Percentiles rank a stretch among this genome's conserved stretches.
Conservation (phyloP, 768 basidiomycete genomes). For the Piloderma croceum region DNA sequence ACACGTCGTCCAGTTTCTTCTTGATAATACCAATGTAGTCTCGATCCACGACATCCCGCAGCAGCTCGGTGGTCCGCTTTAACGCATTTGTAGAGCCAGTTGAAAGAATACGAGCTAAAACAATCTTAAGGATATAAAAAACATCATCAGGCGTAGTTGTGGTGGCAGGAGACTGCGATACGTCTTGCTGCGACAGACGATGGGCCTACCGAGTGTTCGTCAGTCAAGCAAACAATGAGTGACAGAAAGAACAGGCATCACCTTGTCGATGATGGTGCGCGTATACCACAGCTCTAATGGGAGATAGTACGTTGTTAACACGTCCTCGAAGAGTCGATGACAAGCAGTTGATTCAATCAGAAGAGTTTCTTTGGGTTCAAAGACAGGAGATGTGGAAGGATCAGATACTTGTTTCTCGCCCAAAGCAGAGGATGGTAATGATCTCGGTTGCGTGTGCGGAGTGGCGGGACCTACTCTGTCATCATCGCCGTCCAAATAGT, state of each 20-base stretch:
- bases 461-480: no score
- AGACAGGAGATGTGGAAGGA: no score
- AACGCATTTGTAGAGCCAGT: slow-evolving; percentile 64
- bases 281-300: slow-evolving; percentile 93
- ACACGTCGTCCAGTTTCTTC: slow-evolving; percentile 85
- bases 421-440: no score
- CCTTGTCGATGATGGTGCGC: slow-evolving; percentile 83
- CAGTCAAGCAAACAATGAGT: neutral
- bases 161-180: slow-evolving; percentile 52
- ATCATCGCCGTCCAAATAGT: slow-evolving; percentile 11
- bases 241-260: slow-evolving; percentile 22
- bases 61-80: slow-evolving; percentile 50
- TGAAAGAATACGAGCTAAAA: slow-evolving; percentile 71
- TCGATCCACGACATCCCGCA: slow-evolving; percentile 72
- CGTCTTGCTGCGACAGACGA: slow-evolving; percentile 71
- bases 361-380: slow-evolving; percentile 14
- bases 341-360: slow-evolving; percentile 48
- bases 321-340: slow-evolving; percentile 53
- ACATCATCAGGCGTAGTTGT: slow-evolving; percentile 89
- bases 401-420: no score
- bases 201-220: slow-evolving; percentile 62
- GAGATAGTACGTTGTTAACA: slow-evolving; percentile 72
- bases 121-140: slow-evolving; percentile 90
- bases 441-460: no score
- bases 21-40: slow-evolving; percentile 80